A percentile compares a stretch with the other conserved stretches of the same genome.
Evolutionary conservation across 129 eudicot genomes (phyloP).

Genomic region (Chrysanthemum makinoi): DNA sequence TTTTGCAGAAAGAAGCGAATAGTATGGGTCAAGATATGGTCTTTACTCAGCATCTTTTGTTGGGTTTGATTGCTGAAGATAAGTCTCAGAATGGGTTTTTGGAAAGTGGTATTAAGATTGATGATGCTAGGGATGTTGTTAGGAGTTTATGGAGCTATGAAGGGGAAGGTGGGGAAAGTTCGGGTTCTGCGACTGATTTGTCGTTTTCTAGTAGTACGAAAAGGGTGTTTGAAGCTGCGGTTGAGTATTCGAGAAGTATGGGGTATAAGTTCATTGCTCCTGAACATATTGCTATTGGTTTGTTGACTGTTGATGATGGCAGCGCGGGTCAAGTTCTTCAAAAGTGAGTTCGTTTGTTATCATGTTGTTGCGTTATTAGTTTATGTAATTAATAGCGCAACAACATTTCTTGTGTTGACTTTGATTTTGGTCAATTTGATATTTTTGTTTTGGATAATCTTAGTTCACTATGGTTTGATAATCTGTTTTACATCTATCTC

Average conservation of each 20-base stretch:
- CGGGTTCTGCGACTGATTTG: constrained; percentile 52
- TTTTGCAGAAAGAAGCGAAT: constrained; percentile 71
- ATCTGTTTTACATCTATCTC: too few relatives aligned
- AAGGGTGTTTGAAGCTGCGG: constrained; percentile 85
- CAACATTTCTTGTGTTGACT: too few relatives aligned
- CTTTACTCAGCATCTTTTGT: constrained; percentile 65
- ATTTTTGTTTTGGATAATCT: too few relatives aligned
- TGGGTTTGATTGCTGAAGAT: constrained; percentile 82
- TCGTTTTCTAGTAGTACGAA: constrained; percentile 65
- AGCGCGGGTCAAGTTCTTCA: constrained; percentile 69
- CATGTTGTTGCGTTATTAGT: not conserved
- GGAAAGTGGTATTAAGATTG: constrained; percentile 58
- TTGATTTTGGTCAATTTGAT: too few relatives aligned
- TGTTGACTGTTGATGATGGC: constrained; percentile 89
- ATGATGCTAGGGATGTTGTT: constrained; percentile 68
- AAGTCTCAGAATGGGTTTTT: constrained; percentile 56
- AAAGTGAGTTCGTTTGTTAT: constrained; percentile 41
- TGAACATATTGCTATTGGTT: constrained; percentile 81
- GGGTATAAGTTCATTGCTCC: constrained; percentile 80
- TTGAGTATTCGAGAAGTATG: constrained; percentile 83
- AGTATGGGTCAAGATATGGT: constrained; percentile 62
- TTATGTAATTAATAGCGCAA: too few relatives aligned
- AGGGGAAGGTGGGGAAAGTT: not conserved
- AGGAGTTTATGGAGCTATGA: constrained; percentile 55
- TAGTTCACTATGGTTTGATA: too few relatives aligned